Conservation (phyloP, 495 filamentous ascomycete genomes). For the Aspergillus sclerotioniger region DNA sequence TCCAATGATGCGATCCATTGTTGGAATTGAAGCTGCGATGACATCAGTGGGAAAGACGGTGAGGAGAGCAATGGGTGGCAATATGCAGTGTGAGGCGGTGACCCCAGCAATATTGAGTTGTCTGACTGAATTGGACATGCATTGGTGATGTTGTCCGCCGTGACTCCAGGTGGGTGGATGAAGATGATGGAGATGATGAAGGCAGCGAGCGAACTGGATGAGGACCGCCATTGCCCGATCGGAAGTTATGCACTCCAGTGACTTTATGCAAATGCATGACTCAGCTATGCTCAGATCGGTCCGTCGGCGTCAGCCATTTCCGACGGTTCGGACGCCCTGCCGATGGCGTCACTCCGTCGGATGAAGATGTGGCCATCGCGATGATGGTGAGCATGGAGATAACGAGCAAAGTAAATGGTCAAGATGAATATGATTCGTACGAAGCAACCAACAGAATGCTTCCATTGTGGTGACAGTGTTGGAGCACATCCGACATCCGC, state of each 20-base stretch:
- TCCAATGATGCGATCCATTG: neutral
- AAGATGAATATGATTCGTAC: neutral
- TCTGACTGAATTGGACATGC: constrained; percentile 2
- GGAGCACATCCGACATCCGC: neutral
- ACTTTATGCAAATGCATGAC: neutral
- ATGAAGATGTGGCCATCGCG: neutral
- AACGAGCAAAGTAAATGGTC: neutral
- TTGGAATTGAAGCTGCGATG: constrained; percentile 2
- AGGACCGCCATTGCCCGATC: neutral
- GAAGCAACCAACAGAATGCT: neutral
- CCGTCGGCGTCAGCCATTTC: constrained; percentile 2
- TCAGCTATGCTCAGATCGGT: neutral
- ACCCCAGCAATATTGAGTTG: constrained; percentile 1
- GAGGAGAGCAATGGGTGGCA: constrained; percentile 5
- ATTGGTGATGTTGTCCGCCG: constrained; percentile 5
- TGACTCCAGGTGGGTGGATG: neutral
- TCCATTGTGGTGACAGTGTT: neutral
- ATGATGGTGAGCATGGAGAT: neutral
- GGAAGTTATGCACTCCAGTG: neutral
- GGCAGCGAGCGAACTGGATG: neutral
- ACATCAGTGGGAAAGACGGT: constrained; percentile 8
- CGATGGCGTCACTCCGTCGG: constrained; percentile 7
- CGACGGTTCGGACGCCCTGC: constrained; percentile 1
- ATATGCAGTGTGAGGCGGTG: neutral
- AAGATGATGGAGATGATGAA: neutral